Conservation (phyloP, 2,329 filamentous ascomycete genomes). For the Ophiocordyceps polyrhachis-furcata region DNA sequence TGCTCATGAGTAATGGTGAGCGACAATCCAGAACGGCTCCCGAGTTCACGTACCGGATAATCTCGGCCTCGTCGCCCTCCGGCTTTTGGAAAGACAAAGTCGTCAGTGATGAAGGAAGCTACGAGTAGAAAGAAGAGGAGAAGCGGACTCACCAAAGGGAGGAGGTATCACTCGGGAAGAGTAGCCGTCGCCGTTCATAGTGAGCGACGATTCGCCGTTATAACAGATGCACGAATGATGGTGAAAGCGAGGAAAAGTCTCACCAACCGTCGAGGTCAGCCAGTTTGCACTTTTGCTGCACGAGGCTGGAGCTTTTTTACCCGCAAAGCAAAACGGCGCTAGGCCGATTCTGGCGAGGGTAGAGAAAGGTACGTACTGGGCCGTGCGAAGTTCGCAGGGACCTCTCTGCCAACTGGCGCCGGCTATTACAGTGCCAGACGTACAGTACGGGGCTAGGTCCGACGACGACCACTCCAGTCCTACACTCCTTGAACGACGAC, state of each 20-base stretch:
- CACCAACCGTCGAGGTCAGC: constrained; percentile 6
- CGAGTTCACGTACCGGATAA: constrained; percentile 27
- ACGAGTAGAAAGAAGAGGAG: not conserved
- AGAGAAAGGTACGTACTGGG: too few relatives aligned
- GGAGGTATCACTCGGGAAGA: constrained; percentile 49
- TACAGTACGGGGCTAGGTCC: too few relatives aligned
- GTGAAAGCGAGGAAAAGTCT: constrained; percentile 4
- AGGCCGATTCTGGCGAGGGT: constrained; percentile 3
- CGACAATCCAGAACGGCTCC: too few relatives aligned
- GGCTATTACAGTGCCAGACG: not conserved
- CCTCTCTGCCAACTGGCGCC: too few relatives aligned
- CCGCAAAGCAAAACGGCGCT: constrained; percentile 9
- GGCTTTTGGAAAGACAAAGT: constrained; percentile 4
- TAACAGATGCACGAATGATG: constrained; percentile 2
- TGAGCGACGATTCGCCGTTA: constrained; percentile 10
- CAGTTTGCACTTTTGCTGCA: constrained; percentile 5
- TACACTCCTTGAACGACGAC: too few relatives aligned
- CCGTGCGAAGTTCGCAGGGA: too few relatives aligned
- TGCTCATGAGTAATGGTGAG: not conserved
- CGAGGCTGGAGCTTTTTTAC: constrained; percentile 27
- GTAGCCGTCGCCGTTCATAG: constrained; percentile 76
- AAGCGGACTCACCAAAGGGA: not conserved
- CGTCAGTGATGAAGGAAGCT: constrained; percentile 7
- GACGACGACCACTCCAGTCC: too few relatives aligned
- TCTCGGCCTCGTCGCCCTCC: constrained; percentile 37